Percentiles rank a stretch among this genome's conserved stretches.
phyloP scores from a whole-genome alignment of 106 monocot genomes.

The Phalaenopsis equestris region DNA sequence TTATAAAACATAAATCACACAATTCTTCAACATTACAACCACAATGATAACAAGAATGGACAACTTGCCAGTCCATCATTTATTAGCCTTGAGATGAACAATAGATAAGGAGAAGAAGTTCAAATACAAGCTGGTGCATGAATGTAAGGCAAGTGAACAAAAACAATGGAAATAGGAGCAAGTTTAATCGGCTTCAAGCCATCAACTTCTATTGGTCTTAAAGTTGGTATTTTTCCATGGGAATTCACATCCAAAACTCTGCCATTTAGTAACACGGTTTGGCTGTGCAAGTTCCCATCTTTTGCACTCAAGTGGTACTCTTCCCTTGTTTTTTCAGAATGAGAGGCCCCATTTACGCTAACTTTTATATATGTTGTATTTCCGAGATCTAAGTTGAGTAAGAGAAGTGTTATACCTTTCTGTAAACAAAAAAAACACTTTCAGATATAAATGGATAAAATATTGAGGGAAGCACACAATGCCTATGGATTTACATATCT shows the following conservation, averaged over 20 bases:
- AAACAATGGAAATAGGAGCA: conserved; percentile 69
- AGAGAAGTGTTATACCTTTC: conserved; percentile 78
- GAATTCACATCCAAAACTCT: conserved; percentile 35
- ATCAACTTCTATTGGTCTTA: conserved; percentile 39
- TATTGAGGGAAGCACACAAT: too few relatives aligned
- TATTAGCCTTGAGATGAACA: neutral
- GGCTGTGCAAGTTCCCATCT: conserved; percentile 70
- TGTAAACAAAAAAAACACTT: conserved; percentile 16
- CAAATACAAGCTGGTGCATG: conserved; percentile 41
- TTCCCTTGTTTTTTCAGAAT: conserved; percentile 30
- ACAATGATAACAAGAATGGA: neutral
- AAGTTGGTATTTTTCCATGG: conserved; percentile 39
- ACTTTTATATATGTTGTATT: conserved; percentile 39
- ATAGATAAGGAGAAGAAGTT: neutral
- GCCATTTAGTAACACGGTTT: conserved; percentile 75
- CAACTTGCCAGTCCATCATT: neutral
- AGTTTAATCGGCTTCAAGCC: conserved; percentile 47
- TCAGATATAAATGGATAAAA: neutral
- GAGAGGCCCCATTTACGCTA: neutral
- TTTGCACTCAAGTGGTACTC: conserved; percentile 88
- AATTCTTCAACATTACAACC: neutral
- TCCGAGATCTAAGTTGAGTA: conserved; percentile 72
- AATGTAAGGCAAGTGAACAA: conserved; percentile 67
- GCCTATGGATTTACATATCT: too few relatives aligned
- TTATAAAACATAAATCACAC: neutral